Conservation (phyloP, 2,329 filamentous ascomycete species). For the Penicillium occitanis region DNA sequence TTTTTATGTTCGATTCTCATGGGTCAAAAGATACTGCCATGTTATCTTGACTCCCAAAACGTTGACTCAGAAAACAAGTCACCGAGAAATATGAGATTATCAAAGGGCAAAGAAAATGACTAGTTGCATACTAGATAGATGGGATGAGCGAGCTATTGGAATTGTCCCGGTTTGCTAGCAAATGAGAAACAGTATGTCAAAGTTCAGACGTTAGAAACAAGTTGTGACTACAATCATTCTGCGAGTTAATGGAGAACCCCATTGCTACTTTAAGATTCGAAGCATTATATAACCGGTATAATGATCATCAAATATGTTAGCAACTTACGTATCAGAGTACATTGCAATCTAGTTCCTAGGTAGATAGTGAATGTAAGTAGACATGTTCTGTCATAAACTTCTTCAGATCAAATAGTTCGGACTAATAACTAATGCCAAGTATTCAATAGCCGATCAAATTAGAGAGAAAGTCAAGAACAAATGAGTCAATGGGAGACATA, state of each 20-base stretch:
- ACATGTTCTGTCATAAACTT: background rate
- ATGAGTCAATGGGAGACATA: background rate
- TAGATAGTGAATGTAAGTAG: background rate
- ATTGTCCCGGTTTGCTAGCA: background rate
- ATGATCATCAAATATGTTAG: background rate
- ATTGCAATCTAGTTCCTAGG: background rate
- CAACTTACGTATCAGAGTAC: background rate
- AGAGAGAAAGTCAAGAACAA: too few species aligned
- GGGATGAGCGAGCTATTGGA: background rate
- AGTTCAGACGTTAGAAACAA: background rate
- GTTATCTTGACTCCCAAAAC: background rate
- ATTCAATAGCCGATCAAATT: background rate
- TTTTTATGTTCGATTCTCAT: background rate
- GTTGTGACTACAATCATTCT: background rate
- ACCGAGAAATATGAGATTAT: background rate
- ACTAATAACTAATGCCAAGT: background rate
- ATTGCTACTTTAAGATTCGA: background rate
- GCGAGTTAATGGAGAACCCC: background rate
- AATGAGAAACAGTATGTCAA: background rate
- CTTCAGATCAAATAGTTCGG: background rate
- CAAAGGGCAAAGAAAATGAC: background rate
- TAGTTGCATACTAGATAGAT: background rate
- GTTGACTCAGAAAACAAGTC: background rate
- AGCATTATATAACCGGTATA: background rate
- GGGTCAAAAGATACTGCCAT: background rate